Conservation (phyloP, 805 yeast genomes). For the Candida pseudoglaebosa region DNA sequence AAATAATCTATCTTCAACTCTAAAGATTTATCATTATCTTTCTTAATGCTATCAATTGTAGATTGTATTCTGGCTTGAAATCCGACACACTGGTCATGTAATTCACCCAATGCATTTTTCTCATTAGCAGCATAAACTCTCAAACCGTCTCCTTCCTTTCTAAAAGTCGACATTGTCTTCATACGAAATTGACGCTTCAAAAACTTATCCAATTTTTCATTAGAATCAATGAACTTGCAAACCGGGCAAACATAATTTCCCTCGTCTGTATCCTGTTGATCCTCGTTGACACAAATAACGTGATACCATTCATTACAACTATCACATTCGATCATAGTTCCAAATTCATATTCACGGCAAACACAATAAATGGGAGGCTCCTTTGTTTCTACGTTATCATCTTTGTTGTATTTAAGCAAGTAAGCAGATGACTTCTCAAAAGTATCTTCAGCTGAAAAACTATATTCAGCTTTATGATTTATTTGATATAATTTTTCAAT, state of each 20-base stretch:
- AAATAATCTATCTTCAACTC: constrained; percentile 19
- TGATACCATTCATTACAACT: constrained; percentile 72
- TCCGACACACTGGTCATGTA: constrained; percentile 11
- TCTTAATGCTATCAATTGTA: constrained; percentile 13
- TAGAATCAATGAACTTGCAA: constrained; percentile 23
- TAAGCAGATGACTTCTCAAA: constrained; percentile 25
- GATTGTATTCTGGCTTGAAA: constrained; percentile 7
- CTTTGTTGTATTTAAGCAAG: constrained; percentile 7
- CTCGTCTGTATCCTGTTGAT: constrained; percentile 11
- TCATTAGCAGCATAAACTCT: constrained; percentile 21
- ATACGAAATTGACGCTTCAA: constrained; percentile 13
- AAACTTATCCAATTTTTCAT: constrained; percentile 12
- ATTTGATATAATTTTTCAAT: constrained; percentile 18
- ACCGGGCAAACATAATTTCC: constrained; percentile 29
- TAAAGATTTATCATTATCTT: constrained; percentile 5
- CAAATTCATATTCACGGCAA: constrained; percentile 60
- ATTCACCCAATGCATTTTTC: constrained; percentile 13
- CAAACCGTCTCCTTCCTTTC: constrained; percentile 12
- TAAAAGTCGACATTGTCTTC: constrained; percentile 7
- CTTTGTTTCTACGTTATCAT: constrained; percentile 12
- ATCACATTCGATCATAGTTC: constrained; percentile 67
- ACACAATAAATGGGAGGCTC: constrained; percentile 44
- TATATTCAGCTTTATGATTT: constrained; percentile 18
- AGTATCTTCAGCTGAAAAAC: constrained; percentile 26
- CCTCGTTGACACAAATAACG: constrained; percentile 47